Base-by-base conservation (phyloP, 768 basidiomycete species). In the Pulveroboletus sp. region DNA sequence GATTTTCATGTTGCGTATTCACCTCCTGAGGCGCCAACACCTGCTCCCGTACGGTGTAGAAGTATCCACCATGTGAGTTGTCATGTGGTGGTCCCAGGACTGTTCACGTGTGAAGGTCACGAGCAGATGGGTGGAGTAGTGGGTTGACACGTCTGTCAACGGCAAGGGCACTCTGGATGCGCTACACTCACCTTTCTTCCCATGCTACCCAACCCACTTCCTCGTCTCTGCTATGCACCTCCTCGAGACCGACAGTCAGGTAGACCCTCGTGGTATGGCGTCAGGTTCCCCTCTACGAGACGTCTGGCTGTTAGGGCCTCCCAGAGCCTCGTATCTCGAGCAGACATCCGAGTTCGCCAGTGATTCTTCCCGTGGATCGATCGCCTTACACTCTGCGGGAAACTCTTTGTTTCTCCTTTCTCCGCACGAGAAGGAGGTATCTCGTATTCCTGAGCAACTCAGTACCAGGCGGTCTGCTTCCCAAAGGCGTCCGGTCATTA, bases 301-400 rank as follows among this genome's bases (percentile, higher is more conserved):
- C 3, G 5, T 32, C 39, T 39, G 13, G 43, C 6, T 42, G 3
- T 24, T 60, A 1, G 48, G 31, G 32, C 65, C 54, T 13, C 67
- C 62, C 4, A 60, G 65, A 42, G 60, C 55, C 24, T 67, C 60
- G 6, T 69, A 60, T 26, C 44, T 67, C n/a, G 63, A 54, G 6
- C 54, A 63, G 31, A 55, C 49, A 18, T 51, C 50, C 18, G 61
- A 66, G 21, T 43, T 50, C 9, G 30, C 47, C 28, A 53, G 46
- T 15, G 30, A 39, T n/a, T 62, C 57, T 32, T 57, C 60, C 5
- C 65, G 52, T 8, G 62, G 56, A 41, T 66, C 65, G 6, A 17
- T 57, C n/a, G 44, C 45, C 21, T 26, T 47, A 8, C 49, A 59
- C 15, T 55, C 69, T 6, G 45, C 55, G 0, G 53, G 60, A 17